Percentiles rank a stretch among this genome's conserved stretches.
These are phyloP conservation scores for Gaeumannomyces sp. DNA, from an alignment of 2,329 filamentous ascomycete species.

Conservation along the genomic window DNA sequence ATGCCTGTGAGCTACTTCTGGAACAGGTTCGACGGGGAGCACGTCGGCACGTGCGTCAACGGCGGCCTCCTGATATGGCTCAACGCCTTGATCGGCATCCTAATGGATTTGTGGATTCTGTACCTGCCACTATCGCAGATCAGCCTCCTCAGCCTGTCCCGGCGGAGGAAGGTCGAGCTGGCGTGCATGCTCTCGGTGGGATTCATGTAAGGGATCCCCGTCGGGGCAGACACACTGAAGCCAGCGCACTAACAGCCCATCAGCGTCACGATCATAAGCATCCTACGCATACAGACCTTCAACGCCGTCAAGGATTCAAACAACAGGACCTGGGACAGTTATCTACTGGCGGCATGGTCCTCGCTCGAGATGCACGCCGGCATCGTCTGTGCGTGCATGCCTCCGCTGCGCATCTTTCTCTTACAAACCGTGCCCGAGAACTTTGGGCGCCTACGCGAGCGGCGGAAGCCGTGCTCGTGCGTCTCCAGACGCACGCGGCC, in stretches of 20 bases:
- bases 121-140: constrained; percentile 7
- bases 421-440: constrained; percentile 1
- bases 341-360: constrained; percentile 24
- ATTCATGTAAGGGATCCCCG: constrained; percentile 1
- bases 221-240: neutral
- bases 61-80: neutral
- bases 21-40: neutral
- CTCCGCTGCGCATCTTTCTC: constrained; percentile 19
- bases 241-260: neutral
- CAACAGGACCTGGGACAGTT: constrained; percentile 23
- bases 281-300: neutral
- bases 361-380: constrained; percentile 25
- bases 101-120: constrained; percentile 1
- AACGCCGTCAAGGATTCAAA: constrained; percentile 6
- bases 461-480: no score
- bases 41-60: neutral
- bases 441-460: no score
- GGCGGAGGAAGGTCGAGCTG: neutral
- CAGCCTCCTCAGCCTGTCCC: neutral
- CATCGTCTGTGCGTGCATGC: constrained; percentile 25
- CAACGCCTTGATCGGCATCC: constrained; percentile 4
- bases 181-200: constrained; percentile 1
- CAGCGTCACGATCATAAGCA: constrained; percentile 1
- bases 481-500: no score
- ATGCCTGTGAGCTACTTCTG: constrained; percentile 1